Evolutionary conservation across 495 filamentous ascomycete genomes (phyloP).

Genomic region (Cetradonia linearis): DNA sequence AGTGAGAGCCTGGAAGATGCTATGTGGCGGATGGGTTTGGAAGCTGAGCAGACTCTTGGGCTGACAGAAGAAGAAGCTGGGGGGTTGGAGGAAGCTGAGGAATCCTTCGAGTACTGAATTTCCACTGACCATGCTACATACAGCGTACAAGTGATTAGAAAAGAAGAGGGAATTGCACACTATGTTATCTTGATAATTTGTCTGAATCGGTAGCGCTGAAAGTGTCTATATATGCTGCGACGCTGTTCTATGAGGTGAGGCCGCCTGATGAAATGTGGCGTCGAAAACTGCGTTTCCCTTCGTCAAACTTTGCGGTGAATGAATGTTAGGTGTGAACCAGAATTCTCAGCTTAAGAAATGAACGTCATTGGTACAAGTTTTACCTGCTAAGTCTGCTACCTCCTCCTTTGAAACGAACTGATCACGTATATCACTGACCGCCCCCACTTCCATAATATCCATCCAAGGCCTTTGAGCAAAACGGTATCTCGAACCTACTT

Average conservation of each 20-base stretch:
- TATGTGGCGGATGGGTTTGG: conserved; percentile 25
- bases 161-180: too few relatives aligned
- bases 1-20: conserved; percentile 22
- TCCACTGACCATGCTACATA: not conserved
- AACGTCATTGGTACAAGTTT: not conserved
- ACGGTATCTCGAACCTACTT: not conserved
- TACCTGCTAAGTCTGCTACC: not conserved
- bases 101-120: not conserved
- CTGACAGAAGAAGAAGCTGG: not conserved
- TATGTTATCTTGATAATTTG: not conserved
- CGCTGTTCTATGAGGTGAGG: not conserved
- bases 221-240: not conserved
- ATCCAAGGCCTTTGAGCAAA: not conserved
- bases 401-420: not conserved
- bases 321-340: not conserved
- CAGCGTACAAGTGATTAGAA: not conserved
- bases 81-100: not conserved
- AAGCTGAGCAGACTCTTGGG: conserved; percentile 15
- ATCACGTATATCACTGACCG: not conserved
- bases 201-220: not conserved
- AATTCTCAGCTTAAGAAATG: not conserved
- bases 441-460: not conserved
- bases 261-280: not conserved
- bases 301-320: not conserved
- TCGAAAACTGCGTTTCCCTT: too few relatives aligned